Evolutionary conservation across 1,284 basidiomycete species (phyloP).

Genomic region (Leccinum brunneo-olivaceum): DNA sequence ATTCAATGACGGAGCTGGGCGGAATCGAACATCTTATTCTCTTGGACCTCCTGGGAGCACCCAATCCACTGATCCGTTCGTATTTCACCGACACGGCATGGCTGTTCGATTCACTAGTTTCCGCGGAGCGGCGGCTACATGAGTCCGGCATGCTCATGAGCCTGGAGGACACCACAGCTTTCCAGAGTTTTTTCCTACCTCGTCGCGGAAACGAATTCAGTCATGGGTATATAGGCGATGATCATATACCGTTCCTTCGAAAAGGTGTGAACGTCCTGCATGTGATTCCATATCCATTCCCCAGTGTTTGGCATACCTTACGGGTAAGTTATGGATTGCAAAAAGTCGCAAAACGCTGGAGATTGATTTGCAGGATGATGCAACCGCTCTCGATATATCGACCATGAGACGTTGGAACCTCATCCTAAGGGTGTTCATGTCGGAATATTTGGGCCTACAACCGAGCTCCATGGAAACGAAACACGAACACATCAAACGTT

Average conservation of each 20-base stretch:
- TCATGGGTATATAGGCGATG: constrained; percentile 78
- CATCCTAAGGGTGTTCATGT: constrained; percentile 80
- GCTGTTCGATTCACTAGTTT: constrained; percentile 74
- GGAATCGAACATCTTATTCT: constrained; percentile 86
- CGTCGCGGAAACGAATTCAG: constrained; percentile 37
- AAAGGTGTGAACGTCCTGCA: constrained; percentile 88
- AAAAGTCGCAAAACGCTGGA: background rate
- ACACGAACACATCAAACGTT: constrained; percentile 13
- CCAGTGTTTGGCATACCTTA: constrained; percentile 85
- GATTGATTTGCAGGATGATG: constrained; percentile 67
- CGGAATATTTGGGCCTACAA: constrained; percentile 82
- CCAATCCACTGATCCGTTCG: constrained; percentile 64
- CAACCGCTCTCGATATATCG: constrained; percentile 75
- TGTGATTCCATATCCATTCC: constrained; percentile 87
- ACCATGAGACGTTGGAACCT: constrained; percentile 89
- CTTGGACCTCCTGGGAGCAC: constrained; percentile 81
- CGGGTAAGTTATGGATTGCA: constrained; percentile 39
- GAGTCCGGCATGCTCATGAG: constrained; percentile 48
- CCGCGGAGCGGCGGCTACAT: constrained; percentile 61
- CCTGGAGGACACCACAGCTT: constrained; percentile 35
- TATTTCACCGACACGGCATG: constrained; percentile 88
- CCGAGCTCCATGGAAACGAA: constrained; percentile 27
- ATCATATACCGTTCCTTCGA: constrained; percentile 87
- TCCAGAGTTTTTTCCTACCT: constrained; percentile 58
- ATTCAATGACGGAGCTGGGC: constrained; percentile 56